These are phyloP conservation scores for Crinitomyces ghanaensis DNA, from an alignment of 805 yeast genomes.

Conservation along the genomic window DNA sequence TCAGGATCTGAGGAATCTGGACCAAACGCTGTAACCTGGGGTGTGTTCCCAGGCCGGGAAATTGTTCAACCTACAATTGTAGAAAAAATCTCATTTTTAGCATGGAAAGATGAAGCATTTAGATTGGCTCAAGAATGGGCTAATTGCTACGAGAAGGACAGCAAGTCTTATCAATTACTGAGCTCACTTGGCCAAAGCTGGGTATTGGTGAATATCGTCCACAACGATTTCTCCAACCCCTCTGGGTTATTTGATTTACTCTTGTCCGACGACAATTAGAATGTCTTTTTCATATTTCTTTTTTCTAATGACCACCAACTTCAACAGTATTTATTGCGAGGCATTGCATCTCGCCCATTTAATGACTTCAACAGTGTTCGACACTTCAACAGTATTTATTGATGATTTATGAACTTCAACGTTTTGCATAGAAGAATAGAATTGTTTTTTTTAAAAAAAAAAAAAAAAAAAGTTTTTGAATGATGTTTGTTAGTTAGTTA, in stretches of 20 bases:
- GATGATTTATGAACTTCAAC: no score
- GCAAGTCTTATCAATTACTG: slow-evolving; percentile 33
- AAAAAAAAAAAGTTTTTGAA: no score
- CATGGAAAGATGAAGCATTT: slow-evolving; percentile 96
- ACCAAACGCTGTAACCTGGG: slow-evolving; percentile 97
- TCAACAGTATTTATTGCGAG: no score
- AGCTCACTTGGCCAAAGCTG: slow-evolving; percentile 42
- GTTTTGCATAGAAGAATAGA: no score
- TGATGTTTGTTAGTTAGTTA: no score
- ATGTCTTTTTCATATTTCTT: no score
- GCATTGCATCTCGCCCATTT: background rate
- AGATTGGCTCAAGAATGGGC: slow-evolving; percentile 75
- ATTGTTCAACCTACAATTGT: slow-evolving; percentile 93
- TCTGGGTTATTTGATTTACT: slow-evolving; percentile 23
- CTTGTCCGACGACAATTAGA: no score
- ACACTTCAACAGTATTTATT: background rate
- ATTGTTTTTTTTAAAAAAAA: no score
- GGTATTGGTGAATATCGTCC: slow-evolving; percentile 78
- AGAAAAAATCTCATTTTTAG: slow-evolving; percentile 80
- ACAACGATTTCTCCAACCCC: slow-evolving; percentile 52
- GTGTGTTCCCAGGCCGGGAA: slow-evolving; percentile 92
- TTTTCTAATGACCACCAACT: no score
- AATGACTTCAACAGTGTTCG: slow-evolving; percentile 1
- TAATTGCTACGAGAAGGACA: slow-evolving; percentile 21
- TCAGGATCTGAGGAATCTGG: slow-evolving; percentile 60